Conservation (phyloP, 2,329 filamentous ascomycete genomes). For the Raffaelea deltoideospora region DNA sequence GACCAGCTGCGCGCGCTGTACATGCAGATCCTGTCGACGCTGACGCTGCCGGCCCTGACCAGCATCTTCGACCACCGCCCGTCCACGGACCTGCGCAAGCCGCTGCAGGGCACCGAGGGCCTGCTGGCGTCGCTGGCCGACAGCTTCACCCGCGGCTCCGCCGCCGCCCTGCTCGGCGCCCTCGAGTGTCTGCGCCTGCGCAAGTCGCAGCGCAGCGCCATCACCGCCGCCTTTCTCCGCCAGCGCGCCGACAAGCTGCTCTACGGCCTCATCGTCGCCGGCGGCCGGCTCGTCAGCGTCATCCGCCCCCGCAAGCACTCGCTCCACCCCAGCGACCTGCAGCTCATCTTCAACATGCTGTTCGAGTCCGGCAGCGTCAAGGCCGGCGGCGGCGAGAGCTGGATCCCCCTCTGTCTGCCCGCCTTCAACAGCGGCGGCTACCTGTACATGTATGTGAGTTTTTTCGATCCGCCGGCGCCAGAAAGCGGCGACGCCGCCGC, state of each 20-base stretch:
- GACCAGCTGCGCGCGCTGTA: constrained; percentile 86
- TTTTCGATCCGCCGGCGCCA: constrained; percentile 64
- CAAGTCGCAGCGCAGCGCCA: constrained; percentile 70
- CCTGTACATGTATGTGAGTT: constrained; percentile 98
- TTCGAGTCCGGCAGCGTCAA: constrained; percentile 90
- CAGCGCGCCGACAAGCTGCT: constrained; percentile 63
- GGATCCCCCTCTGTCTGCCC: constrained; percentile 90
- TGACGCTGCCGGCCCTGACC: constrained; percentile 75
- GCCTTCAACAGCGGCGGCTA: constrained; percentile 96
- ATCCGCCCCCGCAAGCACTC: constrained; percentile 90
- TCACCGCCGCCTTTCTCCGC: constrained; percentile 79
- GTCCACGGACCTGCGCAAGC: constrained; percentile 83
- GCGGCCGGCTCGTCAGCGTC: constrained; percentile 85
- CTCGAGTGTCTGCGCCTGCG: constrained; percentile 86
- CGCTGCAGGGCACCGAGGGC: constrained; percentile 80
- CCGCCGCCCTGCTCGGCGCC: constrained; percentile 74
- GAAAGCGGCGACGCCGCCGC: constrained; percentile 21
- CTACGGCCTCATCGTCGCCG: constrained; percentile 86
- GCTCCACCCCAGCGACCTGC: constrained; percentile 84
- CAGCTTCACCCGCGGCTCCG: constrained; percentile 84
- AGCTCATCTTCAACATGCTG: constrained; percentile 98
- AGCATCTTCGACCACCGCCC: constrained; percentile 81
- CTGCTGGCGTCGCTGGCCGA: constrained; percentile 85
- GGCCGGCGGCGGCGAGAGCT: constrained; percentile 82
- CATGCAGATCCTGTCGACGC: constrained; percentile 93